Percentiles rank a stretch among this genome's conserved stretches.
phyloP scores from a whole-genome alignment of 495 filamentous ascomycete species.

The Corynascus novoguineensis region DNA sequence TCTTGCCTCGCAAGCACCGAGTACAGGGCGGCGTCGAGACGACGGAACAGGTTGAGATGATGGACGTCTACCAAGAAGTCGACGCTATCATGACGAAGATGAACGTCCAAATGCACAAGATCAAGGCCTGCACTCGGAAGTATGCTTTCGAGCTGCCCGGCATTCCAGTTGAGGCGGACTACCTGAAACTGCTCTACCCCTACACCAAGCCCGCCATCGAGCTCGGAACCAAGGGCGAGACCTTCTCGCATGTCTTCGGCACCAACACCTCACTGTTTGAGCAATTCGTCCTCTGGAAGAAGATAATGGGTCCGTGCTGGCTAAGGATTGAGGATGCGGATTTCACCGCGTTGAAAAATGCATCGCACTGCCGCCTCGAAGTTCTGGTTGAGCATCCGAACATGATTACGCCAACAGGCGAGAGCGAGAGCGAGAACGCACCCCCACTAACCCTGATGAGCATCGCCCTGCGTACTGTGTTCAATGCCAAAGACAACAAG shows the following conservation, averaged over 20 bases:
- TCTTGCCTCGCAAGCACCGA: conserved; percentile 71
- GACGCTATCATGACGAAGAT: conserved; percentile 77
- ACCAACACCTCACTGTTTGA: conserved; percentile 92
- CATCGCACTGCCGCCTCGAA: conserved; percentile 96
- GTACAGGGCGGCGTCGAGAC: conserved; percentile 58
- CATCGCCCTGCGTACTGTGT: conserved; percentile 75
- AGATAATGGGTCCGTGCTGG: conserved; percentile 98
- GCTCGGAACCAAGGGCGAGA: conserved; percentile 64
- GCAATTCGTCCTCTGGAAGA: conserved; percentile 96
- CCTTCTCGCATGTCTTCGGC: conserved; percentile 92
- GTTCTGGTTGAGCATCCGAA: conserved; percentile 72
- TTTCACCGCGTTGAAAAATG: conserved; percentile 78
- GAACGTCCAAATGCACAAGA: conserved; percentile 82
- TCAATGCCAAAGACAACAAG: conserved; percentile 92
- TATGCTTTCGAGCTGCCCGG: conserved; percentile 92
- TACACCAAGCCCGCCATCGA: conserved; percentile 68
- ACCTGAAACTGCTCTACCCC: conserved; percentile 89
- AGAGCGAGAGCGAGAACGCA: conserved; percentile 70
- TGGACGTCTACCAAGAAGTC: conserved; percentile 84
- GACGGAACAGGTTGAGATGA: conserved; percentile 77
- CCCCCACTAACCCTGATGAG: conserved; percentile 94
- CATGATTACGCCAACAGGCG: conserved; percentile 60
- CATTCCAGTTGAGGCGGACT: conserved; percentile 82
- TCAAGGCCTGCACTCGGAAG: conserved; percentile 81
- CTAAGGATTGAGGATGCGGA: conserved; percentile 78